phyloP scores from a whole-genome alignment of 495 filamentous ascomycete genomes.

The Usnea hakonensis region DNA sequence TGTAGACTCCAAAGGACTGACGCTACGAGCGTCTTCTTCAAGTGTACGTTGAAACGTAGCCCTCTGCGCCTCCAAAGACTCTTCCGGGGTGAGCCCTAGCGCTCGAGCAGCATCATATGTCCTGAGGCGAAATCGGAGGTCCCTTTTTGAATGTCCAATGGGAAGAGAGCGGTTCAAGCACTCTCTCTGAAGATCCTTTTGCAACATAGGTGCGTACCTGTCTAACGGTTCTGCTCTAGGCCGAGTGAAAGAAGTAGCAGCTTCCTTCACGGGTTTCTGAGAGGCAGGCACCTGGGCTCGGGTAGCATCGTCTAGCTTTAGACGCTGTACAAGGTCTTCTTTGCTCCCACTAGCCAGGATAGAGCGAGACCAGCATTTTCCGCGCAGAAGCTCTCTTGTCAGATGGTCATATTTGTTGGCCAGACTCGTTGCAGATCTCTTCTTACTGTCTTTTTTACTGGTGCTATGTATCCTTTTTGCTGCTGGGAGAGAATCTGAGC shows the following conservation, averaged over 20 bases:
- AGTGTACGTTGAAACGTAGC: neutral
- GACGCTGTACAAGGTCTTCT: neutral
- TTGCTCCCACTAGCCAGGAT: neutral
- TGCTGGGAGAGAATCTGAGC: neutral
- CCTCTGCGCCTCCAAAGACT: neutral
- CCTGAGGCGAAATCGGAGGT: neutral
- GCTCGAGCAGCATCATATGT: neutral
- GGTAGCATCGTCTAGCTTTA: neutral
- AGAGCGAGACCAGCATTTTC: neutral
- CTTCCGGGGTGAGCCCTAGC: neutral
- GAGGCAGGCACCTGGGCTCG: neutral
- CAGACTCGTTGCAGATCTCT: neutral
- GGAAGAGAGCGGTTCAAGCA: neutral
- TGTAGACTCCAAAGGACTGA: neutral
- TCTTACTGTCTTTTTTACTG: neutral
- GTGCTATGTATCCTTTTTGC: neutral
- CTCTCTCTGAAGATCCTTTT: neutral
- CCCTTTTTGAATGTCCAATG: neutral
- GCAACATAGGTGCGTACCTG: neutral
- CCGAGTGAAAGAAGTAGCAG: neutral
- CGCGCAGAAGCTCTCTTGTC: neutral
- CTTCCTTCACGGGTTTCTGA: neutral
- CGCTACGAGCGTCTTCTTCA: neutral
- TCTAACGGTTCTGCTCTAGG: neutral
- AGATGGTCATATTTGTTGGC: neutral